Evolutionary conservation across 2,329 filamentous ascomycete species (phyloP).

Genomic region (Penicillium olsonii): DNA sequence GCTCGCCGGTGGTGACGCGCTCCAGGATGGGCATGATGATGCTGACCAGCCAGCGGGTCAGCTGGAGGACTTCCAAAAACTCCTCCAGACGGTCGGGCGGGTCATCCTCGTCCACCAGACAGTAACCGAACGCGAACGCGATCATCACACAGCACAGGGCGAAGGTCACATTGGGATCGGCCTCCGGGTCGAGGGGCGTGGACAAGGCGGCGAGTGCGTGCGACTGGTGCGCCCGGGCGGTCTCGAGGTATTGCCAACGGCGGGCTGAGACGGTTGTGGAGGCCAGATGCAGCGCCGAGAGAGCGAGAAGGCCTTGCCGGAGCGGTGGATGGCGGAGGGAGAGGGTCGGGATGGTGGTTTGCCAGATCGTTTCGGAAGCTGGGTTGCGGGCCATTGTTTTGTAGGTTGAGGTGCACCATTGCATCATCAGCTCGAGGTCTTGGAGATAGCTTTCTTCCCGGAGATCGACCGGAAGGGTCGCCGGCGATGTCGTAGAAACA

Average conservation of each 20-base stretch:
- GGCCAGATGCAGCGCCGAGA: conserved; percentile 37
- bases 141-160: conserved; percentile 37
- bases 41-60: conserved; percentile 33
- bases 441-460: conserved; percentile 23
- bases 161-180: conserved; percentile 40
- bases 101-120: conserved; percentile 18
- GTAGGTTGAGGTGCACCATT: conserved; percentile 39
- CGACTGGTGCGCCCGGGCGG: conserved; percentile 32
- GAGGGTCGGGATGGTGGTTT: conserved; percentile 32
- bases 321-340: conserved; percentile 32
- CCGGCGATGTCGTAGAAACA: not conserved
- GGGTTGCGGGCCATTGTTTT: conserved; percentile 30
- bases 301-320: conserved; percentile 38
- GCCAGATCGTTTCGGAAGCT: conserved; percentile 32
- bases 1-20: conserved; percentile 27
- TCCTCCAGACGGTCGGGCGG: conserved; percentile 28
- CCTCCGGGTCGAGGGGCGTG: conserved; percentile 16
- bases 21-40: conserved; percentile 26
- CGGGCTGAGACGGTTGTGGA: conserved; percentile 14
- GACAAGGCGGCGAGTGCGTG: conserved; percentile 27
- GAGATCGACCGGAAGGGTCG: not conserved
- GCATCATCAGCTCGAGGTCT: conserved; percentile 38
- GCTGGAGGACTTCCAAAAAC: conserved; percentile 31
- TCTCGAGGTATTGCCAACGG: conserved; percentile 26
- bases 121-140: conserved; percentile 37